Evolutionary conservation across 129 eudicot species (phyloP).

Genomic region (Ambrosia artemisiifolia): DNA sequence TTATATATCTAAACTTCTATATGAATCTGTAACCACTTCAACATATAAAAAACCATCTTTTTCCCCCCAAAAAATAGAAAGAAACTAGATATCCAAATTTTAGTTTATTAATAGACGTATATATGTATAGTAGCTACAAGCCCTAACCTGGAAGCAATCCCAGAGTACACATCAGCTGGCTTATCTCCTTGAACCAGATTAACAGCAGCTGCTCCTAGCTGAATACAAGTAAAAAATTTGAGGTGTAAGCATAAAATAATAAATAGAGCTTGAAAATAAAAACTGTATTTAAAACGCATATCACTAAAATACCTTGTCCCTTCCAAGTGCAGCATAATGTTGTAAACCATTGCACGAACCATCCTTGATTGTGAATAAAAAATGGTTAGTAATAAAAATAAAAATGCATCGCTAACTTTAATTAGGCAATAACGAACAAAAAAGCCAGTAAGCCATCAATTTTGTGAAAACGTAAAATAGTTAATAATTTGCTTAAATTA

Average conservation of each 20-base stretch:
- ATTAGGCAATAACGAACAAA: neutral
- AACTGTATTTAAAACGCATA: neutral
- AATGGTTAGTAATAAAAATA: neutral
- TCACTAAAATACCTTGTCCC: constrained; percentile 71
- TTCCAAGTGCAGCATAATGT: constrained; percentile 99
- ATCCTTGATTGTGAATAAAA: constrained; percentile 44
- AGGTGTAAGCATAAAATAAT: neutral
- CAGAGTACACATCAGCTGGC: constrained; percentile 98
- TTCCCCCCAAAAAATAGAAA: neutral
- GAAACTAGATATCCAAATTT: neutral
- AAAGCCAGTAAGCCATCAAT: neutral
- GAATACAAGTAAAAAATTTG: neutral
- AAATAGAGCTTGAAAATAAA: neutral
- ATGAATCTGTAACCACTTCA: neutral
- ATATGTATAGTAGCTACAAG: neutral
- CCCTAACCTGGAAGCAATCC: constrained; percentile 80
- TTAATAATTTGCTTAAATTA: neutral
- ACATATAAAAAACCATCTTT: neutral
- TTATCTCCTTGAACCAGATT: constrained; percentile 88
- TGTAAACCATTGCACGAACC: constrained; percentile 98
- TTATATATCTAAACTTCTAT: neutral
- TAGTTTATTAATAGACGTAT: too few relatives aligned
- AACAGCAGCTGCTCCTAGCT: constrained; percentile 97
- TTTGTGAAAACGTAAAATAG: neutral
- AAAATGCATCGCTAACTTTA: neutral